Evolutionary conservation across 306 rosid genomes (phyloP).

Genomic region (Castanea sativa): DNA sequence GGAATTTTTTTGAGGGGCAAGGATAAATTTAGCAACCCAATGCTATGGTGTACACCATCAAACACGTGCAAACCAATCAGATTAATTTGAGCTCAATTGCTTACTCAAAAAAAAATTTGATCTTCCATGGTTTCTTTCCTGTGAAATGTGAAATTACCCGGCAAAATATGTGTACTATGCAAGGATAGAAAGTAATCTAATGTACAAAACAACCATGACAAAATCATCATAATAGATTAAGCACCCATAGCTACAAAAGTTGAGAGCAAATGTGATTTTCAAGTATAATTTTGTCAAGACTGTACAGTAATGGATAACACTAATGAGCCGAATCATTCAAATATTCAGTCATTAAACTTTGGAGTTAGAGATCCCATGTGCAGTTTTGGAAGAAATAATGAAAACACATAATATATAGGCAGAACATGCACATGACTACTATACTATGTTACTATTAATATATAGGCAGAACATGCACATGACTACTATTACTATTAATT

Average conservation of each 20-base stretch:
- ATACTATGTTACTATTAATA: neutral
- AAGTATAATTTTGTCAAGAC: neutral
- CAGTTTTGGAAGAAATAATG: neutral
- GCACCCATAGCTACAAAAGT: neutral
- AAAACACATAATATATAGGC: neutral
- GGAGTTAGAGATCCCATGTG: neutral
- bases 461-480: too few species aligned
- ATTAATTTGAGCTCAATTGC: too few species aligned
- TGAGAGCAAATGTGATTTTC: neutral
- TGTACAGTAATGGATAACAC: neutral
- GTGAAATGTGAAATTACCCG: neutral
- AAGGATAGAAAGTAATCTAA: neutral
- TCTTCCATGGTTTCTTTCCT: neutral
- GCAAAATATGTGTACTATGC: neutral
- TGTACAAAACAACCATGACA: neutral
- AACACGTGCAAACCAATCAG: too few species aligned
- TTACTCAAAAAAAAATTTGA: neutral
- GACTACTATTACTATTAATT: too few species aligned
- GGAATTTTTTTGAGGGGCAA: too few species aligned
- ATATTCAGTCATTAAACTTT: neutral
- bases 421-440: neutral
- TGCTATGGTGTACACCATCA: too few species aligned
- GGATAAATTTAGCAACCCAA: too few species aligned
- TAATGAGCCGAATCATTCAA: neutral
- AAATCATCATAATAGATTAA: neutral